Base-by-base conservation (phyloP, 345 rosid genomes). In the Citrus trifoliata region DNA sequence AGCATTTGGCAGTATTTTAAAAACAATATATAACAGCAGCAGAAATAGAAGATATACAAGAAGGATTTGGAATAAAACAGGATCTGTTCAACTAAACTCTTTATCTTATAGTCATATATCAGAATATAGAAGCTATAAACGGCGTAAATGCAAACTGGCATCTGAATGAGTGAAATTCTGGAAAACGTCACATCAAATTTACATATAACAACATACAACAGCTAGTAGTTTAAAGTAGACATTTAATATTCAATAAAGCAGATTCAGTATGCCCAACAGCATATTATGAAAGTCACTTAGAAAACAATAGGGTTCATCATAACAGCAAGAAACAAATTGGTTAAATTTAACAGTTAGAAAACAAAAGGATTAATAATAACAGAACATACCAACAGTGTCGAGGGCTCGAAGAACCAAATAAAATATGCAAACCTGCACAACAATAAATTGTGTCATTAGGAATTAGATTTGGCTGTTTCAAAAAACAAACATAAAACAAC, bases 401-500 rank as follows among this genome's bases (percentile, higher is more conserved):
- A 95, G 98, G 71, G 98, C 99, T 75, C 97, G 93, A 69, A 93
- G 97, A 84, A 95, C 98, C 91, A 95, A 82, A 84, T 93, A 93
- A 82, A 95, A 93, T 68, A 95, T 86, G 87, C 96, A 92, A 62
- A 95, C 94, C 99, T 95, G 89, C 80, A 88, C 64, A 81, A 78
- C 32, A 67, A 78, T 6, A 18, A 60, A 62, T 69, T 27, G 33
- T 32, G 38, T 71, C 46, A 32, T 48, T 1, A 28, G 32, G 73
- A 76, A 56, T 60, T 24, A n/a, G 28, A 37, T 37, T 10, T 2
- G 8, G 32, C 51, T 27, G 32, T 42, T 37, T 18, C 59, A n/a
- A 27, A 28, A 70, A 40, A 24, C 24, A 13, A 33, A 65, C 35
- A 60, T 13, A 25, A 60, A 37, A 60, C 21, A 22, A n/a, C 25